Evolutionary conservation across 2,329 filamentous ascomycete genomes (phyloP), one percentile per base, ranked within the genome.

Genomic region (Colletotrichum tofieldiae): DNA sequence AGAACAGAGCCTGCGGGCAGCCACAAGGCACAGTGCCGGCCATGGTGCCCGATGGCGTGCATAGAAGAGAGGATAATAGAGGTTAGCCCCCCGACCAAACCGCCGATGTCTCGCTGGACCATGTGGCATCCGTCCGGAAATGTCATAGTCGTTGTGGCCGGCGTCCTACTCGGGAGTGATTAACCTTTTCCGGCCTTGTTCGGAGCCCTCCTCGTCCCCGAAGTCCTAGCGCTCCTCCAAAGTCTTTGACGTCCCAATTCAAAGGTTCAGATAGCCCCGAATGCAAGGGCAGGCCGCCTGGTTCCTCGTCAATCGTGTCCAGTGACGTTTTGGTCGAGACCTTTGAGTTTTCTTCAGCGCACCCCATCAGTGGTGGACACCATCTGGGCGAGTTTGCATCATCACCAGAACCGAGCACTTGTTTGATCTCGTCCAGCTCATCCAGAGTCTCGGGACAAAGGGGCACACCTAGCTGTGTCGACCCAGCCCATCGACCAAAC

Each of bases 401-500:
- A 23, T 20, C 55, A 43, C 49, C 49, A 26, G 23, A 41, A 32
- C 26, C 54, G 32, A 64, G 35, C 39, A 29, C 39, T 23, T n/a
- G n/a, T 26, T n/a, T 37, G n/a, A 59, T 56, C 47, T 43, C 20
- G 37, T 52, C 11, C 1, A 59, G 8, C 7, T 29, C 45, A 70
- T 32, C 54, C 60, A 29, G 2, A 11, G 65, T 12, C 26, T 59
- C 37, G 60, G 12, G 29, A 23, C 47, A 47, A 52, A 59, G 43
- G 65, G 43, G 65, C 47, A 32, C 26, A n/a, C 37, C 20, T 55
- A 41, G 29, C 23, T 39, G 55, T 60, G 51, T 59, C 75, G 73
- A 71, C 74, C 20, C 67, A 63, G 32, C n/a, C 69, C 51, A 73
- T 79, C 41, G 73, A 77, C 37, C 73, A 78, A 49, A 77, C 77